A percentile compares a stretch with the other conserved stretches of the same genome.
Evolutionary conservation across 2,329 filamentous ascomycete species (phyloP).

Genomic region (Hypoxylon sp.): DNA sequence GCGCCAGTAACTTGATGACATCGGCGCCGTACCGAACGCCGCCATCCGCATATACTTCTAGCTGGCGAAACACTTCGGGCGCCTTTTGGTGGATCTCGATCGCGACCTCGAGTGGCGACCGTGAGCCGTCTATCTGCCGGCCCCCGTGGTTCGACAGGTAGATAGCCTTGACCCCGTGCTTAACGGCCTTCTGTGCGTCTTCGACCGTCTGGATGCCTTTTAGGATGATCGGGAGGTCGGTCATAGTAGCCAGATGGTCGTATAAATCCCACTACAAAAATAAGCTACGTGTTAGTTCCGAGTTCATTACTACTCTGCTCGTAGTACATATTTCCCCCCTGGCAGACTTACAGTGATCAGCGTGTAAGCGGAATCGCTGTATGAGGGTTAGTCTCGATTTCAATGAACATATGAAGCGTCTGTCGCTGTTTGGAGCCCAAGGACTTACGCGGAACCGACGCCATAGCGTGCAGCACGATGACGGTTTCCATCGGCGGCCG

Average conservation of each 20-base stretch:
- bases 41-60: slow-evolving; percentile 55
- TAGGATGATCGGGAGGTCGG: slow-evolving; percentile 51
- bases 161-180: slow-evolving; percentile 52
- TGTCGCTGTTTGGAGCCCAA: neutral
- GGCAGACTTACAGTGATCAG: slow-evolving; percentile 39
- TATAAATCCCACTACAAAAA: slow-evolving; percentile 50
- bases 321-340: neutral
- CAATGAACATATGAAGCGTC: neutral
- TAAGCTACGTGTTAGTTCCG: slow-evolving; percentile 16
- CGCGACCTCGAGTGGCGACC: slow-evolving; percentile 52
- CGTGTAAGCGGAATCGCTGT: slow-evolving; percentile 41
- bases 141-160: slow-evolving; percentile 57
- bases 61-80: slow-evolving; percentile 52
- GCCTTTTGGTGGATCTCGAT: slow-evolving; percentile 51
- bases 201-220: slow-evolving; percentile 56
- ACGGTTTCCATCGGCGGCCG: slow-evolving; percentile 46
- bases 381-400: slow-evolving; percentile 15
- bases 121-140: slow-evolving; percentile 54
- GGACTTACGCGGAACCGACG: slow-evolving; percentile 45
- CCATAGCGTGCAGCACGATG: slow-evolving; percentile 48
- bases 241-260: slow-evolving; percentile 45
- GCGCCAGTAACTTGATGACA: slow-evolving; percentile 54
- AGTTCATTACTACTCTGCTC: neutral
- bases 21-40: slow-evolving; percentile 56
- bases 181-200: slow-evolving; percentile 52